Conservation (phyloP, 345 rosid genomes). For the Mallotus nudiflorus region DNA sequence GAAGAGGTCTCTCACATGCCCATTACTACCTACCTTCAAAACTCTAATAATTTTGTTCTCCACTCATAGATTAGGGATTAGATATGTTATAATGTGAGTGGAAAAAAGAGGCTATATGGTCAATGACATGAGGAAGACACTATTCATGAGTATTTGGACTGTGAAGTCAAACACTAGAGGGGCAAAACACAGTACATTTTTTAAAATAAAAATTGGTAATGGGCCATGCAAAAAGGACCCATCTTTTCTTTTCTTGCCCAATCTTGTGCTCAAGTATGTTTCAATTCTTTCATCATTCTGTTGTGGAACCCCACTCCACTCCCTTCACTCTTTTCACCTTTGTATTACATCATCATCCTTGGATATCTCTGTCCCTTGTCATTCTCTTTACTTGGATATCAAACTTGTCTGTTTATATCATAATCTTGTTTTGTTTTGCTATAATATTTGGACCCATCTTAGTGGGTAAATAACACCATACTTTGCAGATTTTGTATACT, state of each 20-base stretch:
- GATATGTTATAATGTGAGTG: conserved; percentile 7
- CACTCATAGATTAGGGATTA: conserved; percentile 34
- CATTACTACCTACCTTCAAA: conserved; percentile 39
- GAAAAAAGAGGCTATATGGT: conserved; percentile 9
- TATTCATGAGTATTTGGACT: not conserved
- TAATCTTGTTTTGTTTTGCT: no score
- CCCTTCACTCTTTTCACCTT: not conserved
- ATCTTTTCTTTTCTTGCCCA: conserved; percentile 12
- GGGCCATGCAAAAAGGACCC: conserved; percentile 19
- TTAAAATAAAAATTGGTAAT: conserved; percentile 12
- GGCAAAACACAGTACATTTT: conserved; percentile 6
- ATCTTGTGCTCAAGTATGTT: conserved; percentile 32
- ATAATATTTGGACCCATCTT: no score
- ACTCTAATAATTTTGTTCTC: conserved; percentile 60
- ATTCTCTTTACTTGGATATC: not conserved
- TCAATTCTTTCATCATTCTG: conserved; percentile 71
- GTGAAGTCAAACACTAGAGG: conserved; percentile 38
- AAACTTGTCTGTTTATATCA: no score
- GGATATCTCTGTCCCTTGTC: not conserved
- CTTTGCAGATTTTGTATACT: no score
- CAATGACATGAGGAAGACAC: not conserved
- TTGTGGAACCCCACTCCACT: conserved; percentile 46
- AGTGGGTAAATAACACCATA: no score
- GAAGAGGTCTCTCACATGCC: conserved; percentile 38
- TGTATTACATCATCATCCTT: conserved; percentile 24